Percentiles rank a stretch among this genome's conserved stretches.
Evolutionary conservation across 2,329 filamentous ascomycete species (phyloP).

Genomic region (Paraphoma chrysanthemicola): DNA sequence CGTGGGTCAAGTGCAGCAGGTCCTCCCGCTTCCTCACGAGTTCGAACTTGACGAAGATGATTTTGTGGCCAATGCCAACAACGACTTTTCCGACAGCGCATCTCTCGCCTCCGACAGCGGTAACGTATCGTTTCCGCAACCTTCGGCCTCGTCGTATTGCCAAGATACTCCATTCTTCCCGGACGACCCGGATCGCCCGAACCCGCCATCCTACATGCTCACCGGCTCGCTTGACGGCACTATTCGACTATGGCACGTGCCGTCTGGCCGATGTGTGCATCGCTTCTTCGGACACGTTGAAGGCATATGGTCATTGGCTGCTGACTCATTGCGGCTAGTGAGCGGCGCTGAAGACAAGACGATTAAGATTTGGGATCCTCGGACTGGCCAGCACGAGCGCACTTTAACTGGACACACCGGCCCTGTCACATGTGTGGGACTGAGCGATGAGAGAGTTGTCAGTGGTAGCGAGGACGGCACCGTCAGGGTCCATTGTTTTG

Average conservation of each 20-base stretch:
- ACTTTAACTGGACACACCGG: constrained; percentile 91
- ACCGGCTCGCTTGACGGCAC: constrained; percentile 91
- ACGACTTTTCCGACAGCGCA: constrained; percentile 53
- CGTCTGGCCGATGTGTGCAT: constrained; percentile 79
- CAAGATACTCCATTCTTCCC: constrained; percentile 61
- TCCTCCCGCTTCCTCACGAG: constrained; percentile 81
- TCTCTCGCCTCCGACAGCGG: constrained; percentile 38
- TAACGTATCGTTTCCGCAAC: constrained; percentile 4
- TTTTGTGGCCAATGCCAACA: constrained; percentile 62
- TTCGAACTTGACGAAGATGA: constrained; percentile 85
- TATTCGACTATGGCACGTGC: constrained; percentile 90
- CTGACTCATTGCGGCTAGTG: constrained; percentile 86
- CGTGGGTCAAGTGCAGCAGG: constrained; percentile 93
- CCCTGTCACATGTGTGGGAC: constrained; percentile 89
- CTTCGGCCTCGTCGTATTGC: constrained; percentile 11
- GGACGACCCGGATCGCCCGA: constrained; percentile 66
- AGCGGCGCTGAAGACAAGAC: constrained; percentile 91
- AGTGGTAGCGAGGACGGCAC: constrained; percentile 94
- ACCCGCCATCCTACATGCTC: constrained; percentile 89
- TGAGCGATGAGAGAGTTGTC: constrained; percentile 88
- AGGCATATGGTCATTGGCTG: constrained; percentile 91
- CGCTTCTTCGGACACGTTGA: constrained; percentile 98
- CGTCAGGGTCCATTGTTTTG: constrained; percentile 68
- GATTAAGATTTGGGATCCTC: constrained; percentile 95
- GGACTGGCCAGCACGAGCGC: constrained; percentile 87